These are phyloP conservation scores for Suhomyces choctaworum DNA, from an alignment of 1,139 yeast species.

Conservation along the genomic window DNA sequence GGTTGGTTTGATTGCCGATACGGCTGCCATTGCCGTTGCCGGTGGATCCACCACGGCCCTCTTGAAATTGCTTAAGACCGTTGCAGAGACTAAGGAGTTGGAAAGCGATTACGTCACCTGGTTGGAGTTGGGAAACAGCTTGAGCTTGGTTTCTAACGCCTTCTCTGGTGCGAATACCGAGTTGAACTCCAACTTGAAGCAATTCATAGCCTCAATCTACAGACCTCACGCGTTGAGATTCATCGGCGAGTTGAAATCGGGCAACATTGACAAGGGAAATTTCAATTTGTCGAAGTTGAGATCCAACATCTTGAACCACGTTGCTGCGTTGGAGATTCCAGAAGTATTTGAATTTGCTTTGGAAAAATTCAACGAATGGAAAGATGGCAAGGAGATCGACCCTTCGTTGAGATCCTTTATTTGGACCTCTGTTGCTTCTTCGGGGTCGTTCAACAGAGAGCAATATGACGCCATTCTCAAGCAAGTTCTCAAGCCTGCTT, in stretches of 20 bases:
- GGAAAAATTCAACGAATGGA: conserved; percentile 41
- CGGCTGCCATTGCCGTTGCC: conserved; percentile 59
- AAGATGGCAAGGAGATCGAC: conserved; percentile 36
- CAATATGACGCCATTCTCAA: conserved; percentile 50
- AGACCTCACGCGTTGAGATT: conserved; percentile 32
- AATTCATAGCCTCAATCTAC: conserved; percentile 45
- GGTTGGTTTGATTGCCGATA: conserved; percentile 68
- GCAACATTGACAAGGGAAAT: conserved; percentile 25
- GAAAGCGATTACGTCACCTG: conserved; percentile 62
- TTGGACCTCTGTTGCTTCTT: conserved; percentile 50
- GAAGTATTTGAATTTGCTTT: conserved; percentile 50
- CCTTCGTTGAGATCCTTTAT: conserved; percentile 60
- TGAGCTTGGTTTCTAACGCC: conserved; percentile 43
- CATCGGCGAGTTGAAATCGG: conserved; percentile 26
- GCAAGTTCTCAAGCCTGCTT: conserved; percentile 55
- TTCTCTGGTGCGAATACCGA: conserved; percentile 46
- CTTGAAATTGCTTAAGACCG: conserved; percentile 42
- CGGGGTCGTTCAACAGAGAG: conserved; percentile 38
- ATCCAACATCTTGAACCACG: conserved; percentile 49
- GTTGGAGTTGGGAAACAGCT: conserved; percentile 54
- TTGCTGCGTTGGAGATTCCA: conserved; percentile 53
- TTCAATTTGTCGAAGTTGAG: conserved; percentile 54
- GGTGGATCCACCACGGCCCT: conserved; percentile 53
- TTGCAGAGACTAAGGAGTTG: conserved; percentile 44
- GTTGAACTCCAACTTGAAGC: conserved; percentile 37